phyloP scores from a whole-genome alignment of 2,329 filamentous ascomycete genomes.

The Aspergillus viridinutans region DNA sequence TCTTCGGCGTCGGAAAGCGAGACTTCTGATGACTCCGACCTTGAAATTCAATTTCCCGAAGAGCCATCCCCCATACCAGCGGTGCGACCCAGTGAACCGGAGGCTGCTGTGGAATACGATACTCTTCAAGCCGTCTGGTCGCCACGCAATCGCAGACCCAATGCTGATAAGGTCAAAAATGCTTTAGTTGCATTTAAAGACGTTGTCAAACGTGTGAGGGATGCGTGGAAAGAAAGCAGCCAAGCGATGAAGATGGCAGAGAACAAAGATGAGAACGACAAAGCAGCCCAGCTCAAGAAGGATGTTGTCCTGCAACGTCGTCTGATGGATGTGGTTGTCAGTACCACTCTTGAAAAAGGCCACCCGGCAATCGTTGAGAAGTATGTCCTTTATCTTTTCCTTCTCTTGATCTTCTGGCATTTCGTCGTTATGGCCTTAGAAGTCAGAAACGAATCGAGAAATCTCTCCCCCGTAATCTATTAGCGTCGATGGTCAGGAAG shows the following conservation, averaged over 20 bases:
- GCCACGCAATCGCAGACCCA: slow-evolving; percentile 48
- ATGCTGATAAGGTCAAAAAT: slow-evolving; percentile 50
- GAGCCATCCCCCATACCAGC: slow-evolving; percentile 54
- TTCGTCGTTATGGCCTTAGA: slow-evolving; percentile 30
- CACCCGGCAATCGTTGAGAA: slow-evolving; percentile 47
- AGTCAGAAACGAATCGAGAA: slow-evolving; percentile 32
- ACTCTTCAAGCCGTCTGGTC: slow-evolving; percentile 60
- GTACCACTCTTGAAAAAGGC: slow-evolving; percentile 40
- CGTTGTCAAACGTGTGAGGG: slow-evolving; percentile 55
- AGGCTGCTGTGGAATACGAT: slow-evolving; percentile 55
- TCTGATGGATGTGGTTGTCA: slow-evolving; percentile 51
- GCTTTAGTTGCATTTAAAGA: slow-evolving; percentile 57
- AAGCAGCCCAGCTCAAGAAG: slow-evolving; percentile 52
- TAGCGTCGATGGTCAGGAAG: slow-evolving; percentile 23
- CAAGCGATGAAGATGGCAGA: slow-evolving; percentile 56
- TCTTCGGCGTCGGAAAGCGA: slow-evolving; percentile 48
- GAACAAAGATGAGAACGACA: slow-evolving; percentile 52
- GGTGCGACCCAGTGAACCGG: slow-evolving; percentile 49
- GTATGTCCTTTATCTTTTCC: slow-evolving; percentile 38
- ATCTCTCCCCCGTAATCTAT: slow-evolving; percentile 33
- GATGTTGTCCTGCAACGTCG: slow-evolving; percentile 56
- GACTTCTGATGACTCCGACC: slow-evolving; percentile 46
- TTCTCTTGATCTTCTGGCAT: slow-evolving; percentile 19
- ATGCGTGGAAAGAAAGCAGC: slow-evolving; percentile 58
- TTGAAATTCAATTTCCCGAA: slow-evolving; percentile 49